Evolutionary conservation across 2,329 filamentous ascomycete species (phyloP), one percentile per base, ranked within the genome.

Genomic region (Sarocladium oryzae): DNA sequence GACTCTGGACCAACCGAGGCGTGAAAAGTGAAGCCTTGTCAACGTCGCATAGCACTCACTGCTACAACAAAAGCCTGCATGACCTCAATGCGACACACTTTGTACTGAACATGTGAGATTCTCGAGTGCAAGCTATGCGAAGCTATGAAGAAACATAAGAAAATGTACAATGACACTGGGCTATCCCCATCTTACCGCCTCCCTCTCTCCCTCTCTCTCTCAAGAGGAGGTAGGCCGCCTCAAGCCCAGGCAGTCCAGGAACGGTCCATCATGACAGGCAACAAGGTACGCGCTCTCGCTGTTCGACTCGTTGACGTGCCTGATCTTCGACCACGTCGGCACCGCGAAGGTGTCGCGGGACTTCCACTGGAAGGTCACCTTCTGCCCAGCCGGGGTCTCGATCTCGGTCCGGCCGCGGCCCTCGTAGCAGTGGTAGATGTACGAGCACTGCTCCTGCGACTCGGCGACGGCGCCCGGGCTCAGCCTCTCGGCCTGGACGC

Each of bases 261-360:
- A 59, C 1, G 67, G 66, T 8, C 61, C 56, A 35, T 70, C 68
- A 10, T 65, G 61, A 5, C 63, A 58, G 0, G 63, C 67, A 1
- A 70, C 62, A 1, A 70, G 53, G 13, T 69, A 69, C 2, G 65
- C 65, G 16, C 53, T 54, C 10, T 61, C 57, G 0, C 51, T 59
- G 0, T 40, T 18, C 0, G 60, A 62, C 46, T 62, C 60, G 33
- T 69, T 69, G 1, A 72, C 63, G 57, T 79, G 76, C 57, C 73
- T 67, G 36, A 76, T 69, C 52, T 61, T 67, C 26, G 73, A 68
- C 77, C 77, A 81, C 0, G 75, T 63, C 1, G 78, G 77, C 2
- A 81, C 64, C 23, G 70, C 74, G 58, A 81, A 81, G 0, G 75
- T 79, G 57, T 81, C 78, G 0, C 71, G 67, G 8, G 65, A 55